Evolutionary conservation across 2,329 filamentous ascomycete genomes (phyloP), one percentile per base, ranked within the genome.

Genomic region (Aspergillus unguis): DNA sequence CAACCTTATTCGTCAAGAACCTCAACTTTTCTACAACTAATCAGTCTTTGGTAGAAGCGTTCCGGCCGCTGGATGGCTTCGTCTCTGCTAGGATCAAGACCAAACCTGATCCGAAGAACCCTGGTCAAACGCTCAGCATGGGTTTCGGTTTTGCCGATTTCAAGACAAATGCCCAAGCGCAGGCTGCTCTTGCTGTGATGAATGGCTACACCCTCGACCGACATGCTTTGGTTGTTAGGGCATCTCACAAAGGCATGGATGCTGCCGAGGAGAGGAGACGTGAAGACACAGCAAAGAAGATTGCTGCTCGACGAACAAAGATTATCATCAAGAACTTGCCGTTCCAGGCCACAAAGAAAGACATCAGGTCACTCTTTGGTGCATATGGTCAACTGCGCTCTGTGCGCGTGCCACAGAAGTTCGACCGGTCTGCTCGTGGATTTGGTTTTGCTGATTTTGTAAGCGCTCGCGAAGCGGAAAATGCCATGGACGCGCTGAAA

Each of bases 391-490:
- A 96, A 70, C 83, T 99, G 58, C 87, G 90, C 65, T 92, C 91
- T 48, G 90, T 99, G 56, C 88, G 94, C 58, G 84, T 99, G 66
- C 94, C 94, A 48, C 92, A 95, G 77, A 97, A 96, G 74, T 92
- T 96, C 71, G 90, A 95, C 75, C 85, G 86, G 62, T 85, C 85
- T 48, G 85, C 92, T 65, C 87, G 92, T 73, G 94, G 94, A 53
- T 99, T 96, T 74, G 94, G 91, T 50, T 99, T 99, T 79, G 92
- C 91, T 43, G 92, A 97, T 68, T 99, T 97, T 73, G 85, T 91
- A 58, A 96, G 90, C 58, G 82, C 90, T 58, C 87, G 89, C 61
- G 94, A 99, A 77, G 94, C 94, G 48, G 80, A 85, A 65, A 95
- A 91, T 73, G 94, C 94, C 47, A 86, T 97, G 79, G 89, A 91